These are phyloP conservation scores for Suillus alpinus DNA, from an alignment of 768 basidiomycete genomes.

Conservation along the genomic window DNA sequence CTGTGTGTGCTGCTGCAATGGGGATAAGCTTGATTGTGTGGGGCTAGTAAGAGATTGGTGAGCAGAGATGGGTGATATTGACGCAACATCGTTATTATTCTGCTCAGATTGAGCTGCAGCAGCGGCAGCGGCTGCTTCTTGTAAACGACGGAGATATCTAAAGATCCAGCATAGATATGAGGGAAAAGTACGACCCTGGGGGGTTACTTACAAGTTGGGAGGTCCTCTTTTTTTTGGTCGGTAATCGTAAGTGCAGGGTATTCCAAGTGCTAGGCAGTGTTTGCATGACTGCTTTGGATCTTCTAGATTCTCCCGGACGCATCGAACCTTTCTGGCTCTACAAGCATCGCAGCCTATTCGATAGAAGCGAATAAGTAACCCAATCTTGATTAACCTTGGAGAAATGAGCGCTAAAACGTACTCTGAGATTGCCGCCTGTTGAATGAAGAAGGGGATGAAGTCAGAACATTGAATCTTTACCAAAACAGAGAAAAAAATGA, in stretches of 20 bases:
- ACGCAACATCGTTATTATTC: slow-evolving; percentile 37
- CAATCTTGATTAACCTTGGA: slow-evolving; percentile 16
- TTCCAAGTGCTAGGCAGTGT: slow-evolving; percentile 78
- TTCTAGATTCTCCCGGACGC: slow-evolving; percentile 75
- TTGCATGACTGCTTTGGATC: slow-evolving; percentile 81
- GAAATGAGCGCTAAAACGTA: slow-evolving; percentile 35
- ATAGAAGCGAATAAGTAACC: slow-evolving; percentile 17
- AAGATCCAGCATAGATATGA: neutral
- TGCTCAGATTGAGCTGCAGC: slow-evolving; percentile 41
- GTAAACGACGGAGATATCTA: slow-evolving; percentile 77
- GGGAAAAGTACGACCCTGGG: neutral
- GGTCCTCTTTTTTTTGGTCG: slow-evolving; percentile 93
- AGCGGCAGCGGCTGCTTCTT: slow-evolving; percentile 66
- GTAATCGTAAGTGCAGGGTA: slow-evolving; percentile 88
- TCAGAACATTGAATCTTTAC: slow-evolving; percentile 31
- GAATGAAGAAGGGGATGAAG: slow-evolving; percentile 27
- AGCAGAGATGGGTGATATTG: slow-evolving; percentile 47
- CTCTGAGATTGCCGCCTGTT: slow-evolving; percentile 83
- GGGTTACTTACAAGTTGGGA: slow-evolving; percentile 71
- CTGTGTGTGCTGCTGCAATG: slow-evolving; percentile 21
- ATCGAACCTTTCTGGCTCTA: slow-evolving; percentile 82
- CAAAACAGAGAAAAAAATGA: slow-evolving; percentile 30
- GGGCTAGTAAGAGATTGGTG: slow-evolving; percentile 41
- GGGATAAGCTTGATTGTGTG: slow-evolving; percentile 44
- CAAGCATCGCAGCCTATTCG: slow-evolving; percentile 79